phyloP scores from a whole-genome alignment of 2,329 filamentous ascomycete genomes.

The Claviceps purpurea region DNA sequence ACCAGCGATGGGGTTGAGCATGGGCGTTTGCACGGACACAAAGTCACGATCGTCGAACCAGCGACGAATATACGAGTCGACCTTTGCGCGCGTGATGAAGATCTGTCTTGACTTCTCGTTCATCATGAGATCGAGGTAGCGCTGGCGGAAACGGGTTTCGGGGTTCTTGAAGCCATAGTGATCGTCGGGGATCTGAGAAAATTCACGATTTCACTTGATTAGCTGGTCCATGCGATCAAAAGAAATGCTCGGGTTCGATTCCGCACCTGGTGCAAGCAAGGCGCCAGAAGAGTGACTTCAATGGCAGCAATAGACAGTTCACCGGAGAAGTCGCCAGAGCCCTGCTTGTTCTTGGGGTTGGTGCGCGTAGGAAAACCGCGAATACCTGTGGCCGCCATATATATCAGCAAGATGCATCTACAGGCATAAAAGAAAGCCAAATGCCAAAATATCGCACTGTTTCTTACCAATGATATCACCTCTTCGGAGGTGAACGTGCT shows the following conservation, averaged over 20 bases:
- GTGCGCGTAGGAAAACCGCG: constrained; percentile 40
- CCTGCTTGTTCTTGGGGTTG: constrained; percentile 76
- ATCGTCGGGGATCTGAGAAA: constrained; percentile 50
- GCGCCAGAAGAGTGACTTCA: constrained; percentile 73
- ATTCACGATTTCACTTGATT: neutral
- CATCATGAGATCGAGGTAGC: constrained; percentile 94
- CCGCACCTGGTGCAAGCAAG: constrained; percentile 60
- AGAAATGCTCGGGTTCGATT: constrained; percentile 31
- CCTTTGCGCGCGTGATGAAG: constrained; percentile 74
- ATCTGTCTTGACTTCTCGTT: constrained; percentile 77
- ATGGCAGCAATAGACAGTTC: constrained; percentile 89
- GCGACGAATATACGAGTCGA: constrained; percentile 74
- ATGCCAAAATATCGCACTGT: neutral
- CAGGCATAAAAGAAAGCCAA: neutral
- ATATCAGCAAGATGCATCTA: neutral
- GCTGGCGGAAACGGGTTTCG: constrained; percentile 83
- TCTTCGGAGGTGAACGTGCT: constrained; percentile 78
- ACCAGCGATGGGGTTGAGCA: constrained; percentile 92
- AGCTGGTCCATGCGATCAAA: neutral
- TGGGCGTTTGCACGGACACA: constrained; percentile 89
- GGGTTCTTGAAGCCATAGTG: constrained; percentile 93
- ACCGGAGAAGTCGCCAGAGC: constrained; percentile 52
- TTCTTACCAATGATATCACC: constrained; percentile 73
- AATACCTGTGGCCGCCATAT: constrained; percentile 10
- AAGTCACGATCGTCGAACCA: constrained; percentile 86